Conservation (phyloP, 2,329 filamentous ascomycete species). For the Thermochaetoides dissita region DNA sequence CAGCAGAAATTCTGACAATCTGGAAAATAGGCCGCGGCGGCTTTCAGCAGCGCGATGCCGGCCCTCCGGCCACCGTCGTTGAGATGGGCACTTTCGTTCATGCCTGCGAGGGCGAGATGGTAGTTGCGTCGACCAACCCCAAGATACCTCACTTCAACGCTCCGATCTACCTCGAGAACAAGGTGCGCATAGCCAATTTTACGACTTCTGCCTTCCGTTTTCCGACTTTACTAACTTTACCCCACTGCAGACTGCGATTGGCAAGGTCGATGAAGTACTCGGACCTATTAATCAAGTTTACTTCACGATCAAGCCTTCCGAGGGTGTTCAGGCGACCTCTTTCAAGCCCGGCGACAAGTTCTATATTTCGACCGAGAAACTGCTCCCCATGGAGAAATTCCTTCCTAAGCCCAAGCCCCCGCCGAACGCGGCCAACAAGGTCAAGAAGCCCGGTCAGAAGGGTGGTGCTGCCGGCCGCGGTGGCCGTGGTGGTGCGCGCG, state of each 20-base stretch:
- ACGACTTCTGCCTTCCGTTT: background rate
- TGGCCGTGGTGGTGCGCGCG: conserved; percentile 26
- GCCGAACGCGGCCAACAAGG: conserved; percentile 43
- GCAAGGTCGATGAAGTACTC: conserved; percentile 96
- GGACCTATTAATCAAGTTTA: conserved; percentile 95
- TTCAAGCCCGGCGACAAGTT: conserved; percentile 98
- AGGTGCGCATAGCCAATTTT: conserved; percentile 35
- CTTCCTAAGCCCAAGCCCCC: conserved; percentile 78
- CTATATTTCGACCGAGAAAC: conserved; percentile 88
- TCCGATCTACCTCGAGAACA: conserved; percentile 97
- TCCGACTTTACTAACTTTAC: conserved; percentile 18
- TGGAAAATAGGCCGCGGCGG: conserved; percentile 41
- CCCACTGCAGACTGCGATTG: conserved; percentile 51
- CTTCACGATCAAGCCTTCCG: conserved; percentile 95
- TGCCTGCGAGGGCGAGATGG: conserved; percentile 92
- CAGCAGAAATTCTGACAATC: background rate
- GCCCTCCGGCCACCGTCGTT: conserved; percentile 47
- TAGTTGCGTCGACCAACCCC: conserved; percentile 86
- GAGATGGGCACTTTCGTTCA: conserved; percentile 94
- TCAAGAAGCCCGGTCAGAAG: conserved; percentile 51
- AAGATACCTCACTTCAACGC: conserved; percentile 99
- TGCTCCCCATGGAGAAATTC: conserved; percentile 90
- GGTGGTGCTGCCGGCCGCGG: conserved; percentile 39
- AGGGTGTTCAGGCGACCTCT: conserved; percentile 85
- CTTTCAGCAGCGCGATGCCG: conserved; percentile 44